A percentile compares a stretch with the other conserved stretches of the same genome.
Conservation (phyloP, 495 filamentous ascomycete species). For the Neurospora sublineolata region DNA sequence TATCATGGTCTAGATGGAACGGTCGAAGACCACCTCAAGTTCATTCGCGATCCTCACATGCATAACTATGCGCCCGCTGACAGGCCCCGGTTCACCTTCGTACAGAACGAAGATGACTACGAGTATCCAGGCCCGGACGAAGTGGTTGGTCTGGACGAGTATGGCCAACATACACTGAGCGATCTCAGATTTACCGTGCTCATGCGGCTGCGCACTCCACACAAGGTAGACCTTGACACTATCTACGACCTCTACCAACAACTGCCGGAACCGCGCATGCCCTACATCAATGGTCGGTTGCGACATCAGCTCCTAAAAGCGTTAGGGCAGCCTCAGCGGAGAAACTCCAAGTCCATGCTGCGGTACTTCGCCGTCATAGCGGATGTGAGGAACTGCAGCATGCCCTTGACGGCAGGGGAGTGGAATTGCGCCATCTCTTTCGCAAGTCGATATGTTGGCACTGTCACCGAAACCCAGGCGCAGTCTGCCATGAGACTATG, state of each 20-base stretch:
- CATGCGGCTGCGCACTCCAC: conserved; percentile 20
- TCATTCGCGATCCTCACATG: conserved; percentile 35
- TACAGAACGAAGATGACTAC: conserved; percentile 31
- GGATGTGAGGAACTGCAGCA: conserved; percentile 58
- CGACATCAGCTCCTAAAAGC: conserved; percentile 56
- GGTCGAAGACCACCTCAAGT: conserved; percentile 35
- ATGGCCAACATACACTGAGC: conserved; percentile 14
- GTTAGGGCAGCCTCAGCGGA: conserved; percentile 51
- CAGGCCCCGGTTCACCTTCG: conserved; percentile 31
- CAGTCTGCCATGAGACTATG: conserved; percentile 68
- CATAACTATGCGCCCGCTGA: conserved; percentile 34
- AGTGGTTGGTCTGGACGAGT: conserved; percentile 10
- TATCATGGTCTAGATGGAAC: conserved; percentile 30
- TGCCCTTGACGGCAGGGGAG: conserved; percentile 52
- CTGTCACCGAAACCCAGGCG: conserved; percentile 50
- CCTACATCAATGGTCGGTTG: conserved; percentile 44
- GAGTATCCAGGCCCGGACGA: conserved; percentile 33
- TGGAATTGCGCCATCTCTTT: conserved; percentile 82
- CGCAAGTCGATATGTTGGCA: conserved; percentile 56
- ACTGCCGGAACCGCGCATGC: conserved; percentile 49
- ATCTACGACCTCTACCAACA: conserved; percentile 33
- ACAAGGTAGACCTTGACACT: conserved; percentile 22
- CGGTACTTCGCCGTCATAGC: conserved; percentile 75
- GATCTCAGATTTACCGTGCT: conserved; percentile 23
- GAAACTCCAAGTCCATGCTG: conserved; percentile 50